These are phyloP conservation scores for Scedosporium apiospermum DNA, from an alignment of 2,329 filamentous ascomycete species.

Conservation along the genomic window DNA sequence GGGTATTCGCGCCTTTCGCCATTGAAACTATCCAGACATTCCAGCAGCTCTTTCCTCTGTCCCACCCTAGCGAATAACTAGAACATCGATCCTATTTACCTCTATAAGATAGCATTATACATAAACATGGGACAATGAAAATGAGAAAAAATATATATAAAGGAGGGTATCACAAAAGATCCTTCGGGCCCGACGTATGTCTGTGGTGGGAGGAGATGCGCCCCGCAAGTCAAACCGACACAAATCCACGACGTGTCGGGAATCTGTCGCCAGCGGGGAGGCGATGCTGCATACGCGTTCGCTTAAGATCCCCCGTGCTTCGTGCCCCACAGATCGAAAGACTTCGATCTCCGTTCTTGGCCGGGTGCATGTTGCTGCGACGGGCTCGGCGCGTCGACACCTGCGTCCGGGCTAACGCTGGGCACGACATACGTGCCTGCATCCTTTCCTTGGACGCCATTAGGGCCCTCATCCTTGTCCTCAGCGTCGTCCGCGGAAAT, in stretches of 20 bases:
- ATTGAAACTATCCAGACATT: neutral
- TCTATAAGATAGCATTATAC: neutral
- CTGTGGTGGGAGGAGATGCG: neutral
- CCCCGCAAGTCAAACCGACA: neutral
- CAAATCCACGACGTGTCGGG: neutral
- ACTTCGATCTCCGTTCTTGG: constrained; percentile 4
- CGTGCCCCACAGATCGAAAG: constrained; percentile 8
- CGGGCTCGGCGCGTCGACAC: neutral
- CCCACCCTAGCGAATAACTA: neutral
- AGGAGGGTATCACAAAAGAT: neutral
- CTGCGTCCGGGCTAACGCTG: neutral
- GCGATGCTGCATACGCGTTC: neutral
- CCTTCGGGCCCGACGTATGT: neutral
- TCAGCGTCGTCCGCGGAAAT: constrained; percentile 1
- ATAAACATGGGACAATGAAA: neutral
- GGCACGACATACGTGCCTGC: neutral
- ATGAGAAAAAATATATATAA: neutral
- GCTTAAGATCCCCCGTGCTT: neutral
- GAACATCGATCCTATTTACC: neutral
- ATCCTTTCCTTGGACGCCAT: neutral
- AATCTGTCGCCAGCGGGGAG: neutral
- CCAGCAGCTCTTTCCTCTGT: neutral
- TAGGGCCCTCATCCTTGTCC: neutral
- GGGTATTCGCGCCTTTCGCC: neutral
- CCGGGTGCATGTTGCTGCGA: neutral